Evolutionary conservation across 371 early-diverging fungal species (phyloP).

Genomic region (Apophysomyces elegans): DNA sequence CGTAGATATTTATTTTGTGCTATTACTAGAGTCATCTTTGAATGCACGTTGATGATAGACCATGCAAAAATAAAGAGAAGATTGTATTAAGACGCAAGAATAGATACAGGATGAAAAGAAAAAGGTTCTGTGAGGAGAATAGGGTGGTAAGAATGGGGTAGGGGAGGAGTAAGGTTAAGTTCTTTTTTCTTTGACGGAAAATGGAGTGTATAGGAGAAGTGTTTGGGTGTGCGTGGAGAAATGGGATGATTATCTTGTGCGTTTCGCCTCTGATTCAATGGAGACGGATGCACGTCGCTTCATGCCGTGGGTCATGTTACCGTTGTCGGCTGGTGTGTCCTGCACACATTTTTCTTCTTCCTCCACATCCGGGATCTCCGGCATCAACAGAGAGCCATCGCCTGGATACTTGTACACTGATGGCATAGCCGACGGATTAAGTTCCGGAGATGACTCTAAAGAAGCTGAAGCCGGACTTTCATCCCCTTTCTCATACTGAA

Average conservation of each 20-base stretch:
- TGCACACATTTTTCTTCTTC: constrained; percentile 2
- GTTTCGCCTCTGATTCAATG: constrained; percentile 16
- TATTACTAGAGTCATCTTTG: too few species aligned
- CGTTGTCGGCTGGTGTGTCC: constrained; percentile 7
- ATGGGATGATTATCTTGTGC: constrained; percentile 14
- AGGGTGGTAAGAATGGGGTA: background rate
- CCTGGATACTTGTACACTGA: constrained; percentile 51
- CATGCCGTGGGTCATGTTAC: background rate
- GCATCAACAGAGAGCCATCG: constrained; percentile 29
- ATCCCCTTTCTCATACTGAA: constrained; percentile 13
- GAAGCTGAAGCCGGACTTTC: background rate
- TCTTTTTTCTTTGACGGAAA: background rate
- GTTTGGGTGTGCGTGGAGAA: background rate
- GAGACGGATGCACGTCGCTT: constrained; percentile 18
- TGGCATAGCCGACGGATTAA: constrained; percentile 15
- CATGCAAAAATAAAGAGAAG: background rate
- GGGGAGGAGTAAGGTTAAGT: background rate
- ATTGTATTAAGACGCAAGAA: constrained; percentile 2
- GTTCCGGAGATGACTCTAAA: background rate
- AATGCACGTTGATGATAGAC: too few species aligned
- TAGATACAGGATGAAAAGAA: constrained; percentile 4
- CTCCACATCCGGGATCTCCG: background rate
- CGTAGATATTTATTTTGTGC: too few species aligned
- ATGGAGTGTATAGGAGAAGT: constrained; percentile 5
- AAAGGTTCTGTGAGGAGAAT: background rate